Evolutionary conservation across 331 rosid genomes (phyloP), one percentile per base, ranked within the genome.

Genomic region (Quercus lobata): DNA sequence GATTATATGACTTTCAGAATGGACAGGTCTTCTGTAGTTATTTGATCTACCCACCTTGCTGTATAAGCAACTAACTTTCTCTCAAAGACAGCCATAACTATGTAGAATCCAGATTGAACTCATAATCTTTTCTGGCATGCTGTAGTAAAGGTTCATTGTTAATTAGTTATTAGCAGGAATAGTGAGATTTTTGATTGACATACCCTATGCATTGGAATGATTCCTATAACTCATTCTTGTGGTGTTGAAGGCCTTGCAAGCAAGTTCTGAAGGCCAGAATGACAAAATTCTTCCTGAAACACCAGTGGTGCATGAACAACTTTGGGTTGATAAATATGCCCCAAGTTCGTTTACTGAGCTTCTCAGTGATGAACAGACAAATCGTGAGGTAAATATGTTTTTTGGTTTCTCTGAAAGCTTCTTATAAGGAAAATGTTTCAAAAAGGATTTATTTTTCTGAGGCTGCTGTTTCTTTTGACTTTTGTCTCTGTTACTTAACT

Each of bases 321-420:
- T 95, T 76, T 93, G 99, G 99, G 97, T 95, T 19, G 99, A 95
- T 79, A 90, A 95, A 83, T 95, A 95, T 81, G 89, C 97, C 53
- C 99, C 97, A 5, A 87, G 80, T 63, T 93, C 97, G 19, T 95
- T 95, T 79, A 88, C 92, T 17, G 99, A 93, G 87, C 99, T 95
- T 85, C 97, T 95, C 44, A 95, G 99, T 60, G 97, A 95, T 71
- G 99, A 95, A 82, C 99, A 91, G 76, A 95, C 97, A 84, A 95
- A 95, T 78, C 99, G 97, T 8, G 99, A 91, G 97, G 99, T 91
- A 85, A 69, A 29, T 75, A 68, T 74, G 32, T 58, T 57, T 69
- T 74, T 6, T 41, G 25, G 60, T 76, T 29, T 60, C 72, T 61
- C 55, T 76, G 35, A 24, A 69, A 79, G 53, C 73, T 65, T 21